Percentiles rank a stretch among this genome's conserved stretches.
phyloP scores from a whole-genome alignment of 768 basidiomycete species.

The Panaeolus papilionaceus region DNA sequence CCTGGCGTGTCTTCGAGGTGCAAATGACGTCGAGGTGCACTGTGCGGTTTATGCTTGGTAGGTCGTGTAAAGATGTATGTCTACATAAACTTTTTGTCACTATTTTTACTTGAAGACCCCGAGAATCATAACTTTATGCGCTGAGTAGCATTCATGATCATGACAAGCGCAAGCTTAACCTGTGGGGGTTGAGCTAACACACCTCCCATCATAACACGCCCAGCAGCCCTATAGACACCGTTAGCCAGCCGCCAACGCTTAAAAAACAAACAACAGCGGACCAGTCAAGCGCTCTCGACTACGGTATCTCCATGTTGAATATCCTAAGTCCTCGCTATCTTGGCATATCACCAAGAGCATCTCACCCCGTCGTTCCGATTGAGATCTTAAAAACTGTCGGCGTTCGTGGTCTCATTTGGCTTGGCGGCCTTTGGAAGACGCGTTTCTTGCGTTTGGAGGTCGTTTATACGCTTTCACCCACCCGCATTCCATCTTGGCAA shows the following conservation, averaged over 20 bases:
- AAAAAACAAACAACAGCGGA: no score
- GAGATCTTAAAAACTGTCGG: no score
- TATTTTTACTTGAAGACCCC: background rate
- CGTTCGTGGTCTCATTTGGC: no score
- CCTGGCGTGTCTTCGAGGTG: background rate
- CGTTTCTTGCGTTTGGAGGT: no score
- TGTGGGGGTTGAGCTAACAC: background rate
- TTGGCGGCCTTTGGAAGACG: no score
- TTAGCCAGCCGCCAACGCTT: background rate
- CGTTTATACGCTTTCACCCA: no score
- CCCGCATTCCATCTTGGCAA: no score
- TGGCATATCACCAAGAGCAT: background rate
- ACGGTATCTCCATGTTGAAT: background rate
- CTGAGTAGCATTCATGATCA: background rate
- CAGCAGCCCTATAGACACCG: background rate
- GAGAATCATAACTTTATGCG: background rate
- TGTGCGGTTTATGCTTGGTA: constrained; percentile 4
- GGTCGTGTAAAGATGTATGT: background rate
- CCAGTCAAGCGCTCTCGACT: background rate
- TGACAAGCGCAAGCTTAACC: background rate
- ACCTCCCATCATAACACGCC: background rate
- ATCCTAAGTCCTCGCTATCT: constrained; percentile 4
- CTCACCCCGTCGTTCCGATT: no score
- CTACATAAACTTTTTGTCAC: background rate
- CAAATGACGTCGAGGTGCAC: background rate